Evolutionary conservation across 768 basidiomycete genomes (phyloP).

Genomic region (Neoboletus magnificus): DNA sequence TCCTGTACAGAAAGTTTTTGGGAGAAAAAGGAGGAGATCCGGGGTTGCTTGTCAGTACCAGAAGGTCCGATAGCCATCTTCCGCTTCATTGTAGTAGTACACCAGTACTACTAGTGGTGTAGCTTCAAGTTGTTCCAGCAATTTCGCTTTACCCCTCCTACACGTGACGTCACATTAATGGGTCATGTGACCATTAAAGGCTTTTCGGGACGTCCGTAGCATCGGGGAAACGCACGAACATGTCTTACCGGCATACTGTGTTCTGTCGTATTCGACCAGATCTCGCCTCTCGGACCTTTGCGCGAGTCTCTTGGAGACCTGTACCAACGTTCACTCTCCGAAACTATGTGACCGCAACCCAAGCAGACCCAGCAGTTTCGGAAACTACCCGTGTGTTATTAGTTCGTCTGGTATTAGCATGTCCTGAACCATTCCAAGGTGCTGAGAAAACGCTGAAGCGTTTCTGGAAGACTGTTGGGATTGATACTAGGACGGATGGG

Average conservation of each 20-base stretch:
- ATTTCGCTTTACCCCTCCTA: not conserved
- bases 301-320: not conserved
- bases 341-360: slow-evolving; percentile 13
- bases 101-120: too few species aligned
- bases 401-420: not conserved
- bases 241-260: slow-evolving; percentile 11
- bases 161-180: slow-evolving; percentile 22
- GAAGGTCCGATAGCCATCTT: not conserved
- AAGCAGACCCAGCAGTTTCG: slow-evolving; percentile 47
- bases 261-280: slow-evolving; percentile 4
- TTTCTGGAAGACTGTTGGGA: slow-evolving; percentile 92
- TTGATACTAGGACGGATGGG: slow-evolving; percentile 54
- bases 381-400: slow-evolving; percentile 60
- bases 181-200: slow-evolving; percentile 23
- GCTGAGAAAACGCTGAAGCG: slow-evolving; percentile 84
- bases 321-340: not conserved
- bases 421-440: slow-evolving; percentile 43
- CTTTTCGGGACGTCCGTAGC: slow-evolving; percentile 6
- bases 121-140: not conserved
- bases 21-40: slow-evolving; percentile 43
- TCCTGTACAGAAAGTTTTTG: slow-evolving; percentile 16
- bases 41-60: slow-evolving; percentile 28
- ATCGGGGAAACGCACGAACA: not conserved
- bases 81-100: slow-evolving; percentile 17
- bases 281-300: not conserved